These are phyloP conservation scores for Ephemerocybe angulata DNA, from an alignment of 768 basidiomycete species.

Conservation along the genomic window DNA sequence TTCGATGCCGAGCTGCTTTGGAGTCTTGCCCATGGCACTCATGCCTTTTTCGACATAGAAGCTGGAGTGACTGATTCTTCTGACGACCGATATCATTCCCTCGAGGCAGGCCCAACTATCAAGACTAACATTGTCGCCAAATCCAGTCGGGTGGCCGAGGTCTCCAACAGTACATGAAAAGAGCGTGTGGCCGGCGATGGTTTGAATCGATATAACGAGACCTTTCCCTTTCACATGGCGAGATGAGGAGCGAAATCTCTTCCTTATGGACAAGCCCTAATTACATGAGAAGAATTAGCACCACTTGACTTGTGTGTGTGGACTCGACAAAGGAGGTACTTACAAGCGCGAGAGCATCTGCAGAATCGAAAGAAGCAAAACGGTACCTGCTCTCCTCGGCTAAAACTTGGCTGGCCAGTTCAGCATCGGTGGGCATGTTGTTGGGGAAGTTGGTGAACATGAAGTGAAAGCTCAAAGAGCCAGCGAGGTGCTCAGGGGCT, in stretches of 20 bases:
- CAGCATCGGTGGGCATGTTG: conserved; percentile 65
- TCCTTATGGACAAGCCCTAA: conserved; percentile 70
- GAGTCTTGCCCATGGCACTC: conserved; percentile 76
- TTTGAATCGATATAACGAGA: conserved; percentile 75
- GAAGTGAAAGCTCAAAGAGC: background rate
- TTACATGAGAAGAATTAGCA: background rate
- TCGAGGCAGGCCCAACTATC: conserved; percentile 79
- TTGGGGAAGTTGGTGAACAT: conserved; percentile 67
- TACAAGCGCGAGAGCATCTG: conserved; percentile 77
- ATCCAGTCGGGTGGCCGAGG: conserved; percentile 59
- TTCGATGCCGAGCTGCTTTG: conserved; percentile 67
- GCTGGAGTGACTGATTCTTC: conserved; percentile 78
- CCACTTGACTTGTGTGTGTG: background rate
- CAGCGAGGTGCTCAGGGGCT: background rate
- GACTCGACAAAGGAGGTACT: conserved; percentile 9
- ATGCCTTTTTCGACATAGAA: conserved; percentile 87
- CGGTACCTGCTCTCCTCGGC: conserved; percentile 67
- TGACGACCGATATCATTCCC: conserved; percentile 76
- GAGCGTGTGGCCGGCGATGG: conserved; percentile 71
- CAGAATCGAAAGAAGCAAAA: conserved; percentile 69
- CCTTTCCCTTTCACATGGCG: conserved; percentile 77
- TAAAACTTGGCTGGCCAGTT: conserved; percentile 68
- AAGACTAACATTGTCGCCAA: conserved; percentile 66
- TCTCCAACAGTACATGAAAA: conserved; percentile 86
- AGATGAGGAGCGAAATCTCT: conserved; percentile 72